Evolutionary conservation across 768 basidiomycete species (phyloP).

Genomic region (Heimioporus sp.): DNA sequence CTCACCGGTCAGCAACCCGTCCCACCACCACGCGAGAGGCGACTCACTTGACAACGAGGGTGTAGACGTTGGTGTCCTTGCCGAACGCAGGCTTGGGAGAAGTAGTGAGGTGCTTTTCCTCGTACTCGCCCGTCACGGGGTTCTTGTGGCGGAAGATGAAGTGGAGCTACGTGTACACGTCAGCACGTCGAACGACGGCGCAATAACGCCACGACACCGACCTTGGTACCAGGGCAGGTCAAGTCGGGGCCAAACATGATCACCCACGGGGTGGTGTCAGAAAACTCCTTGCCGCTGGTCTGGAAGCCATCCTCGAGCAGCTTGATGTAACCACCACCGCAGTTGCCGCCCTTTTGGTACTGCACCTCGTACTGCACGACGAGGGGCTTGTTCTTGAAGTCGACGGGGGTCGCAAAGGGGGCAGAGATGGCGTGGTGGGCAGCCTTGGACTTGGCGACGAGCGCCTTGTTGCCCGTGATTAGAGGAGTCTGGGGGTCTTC

Average conservation of each 20-base stretch:
- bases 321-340: conserved; percentile 98
- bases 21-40: background rate
- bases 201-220: conserved; percentile 23
- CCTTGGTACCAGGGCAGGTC: conserved; percentile 91
- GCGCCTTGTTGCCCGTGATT: conserved; percentile 83
- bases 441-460: conserved; percentile 95
- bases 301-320: conserved; percentile 94
- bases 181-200: background rate
- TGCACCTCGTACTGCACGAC: conserved; percentile 99
- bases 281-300: conserved; percentile 89
- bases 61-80: conserved; percentile 93
- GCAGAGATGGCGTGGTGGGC: conserved; percentile 99
- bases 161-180: conserved; percentile 63
- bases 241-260: conserved; percentile 98
- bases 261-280: conserved; percentile 90
- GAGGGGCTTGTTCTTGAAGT: conserved; percentile 80
- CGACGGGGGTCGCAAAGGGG: conserved; percentile 73
- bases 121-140: conserved; percentile 87
- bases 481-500: conserved; percentile 80
- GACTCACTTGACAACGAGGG: conserved; percentile 85
- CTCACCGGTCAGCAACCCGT: conserved; percentile 3
- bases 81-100: conserved; percentile 84
- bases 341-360: conserved; percentile 98
- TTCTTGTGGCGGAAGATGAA: conserved; percentile 99
- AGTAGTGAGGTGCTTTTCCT: conserved; percentile 92